phyloP scores from a whole-genome alignment of 2,329 filamentous ascomycete genomes.

The Myriosclerotinia duriaeana region DNA sequence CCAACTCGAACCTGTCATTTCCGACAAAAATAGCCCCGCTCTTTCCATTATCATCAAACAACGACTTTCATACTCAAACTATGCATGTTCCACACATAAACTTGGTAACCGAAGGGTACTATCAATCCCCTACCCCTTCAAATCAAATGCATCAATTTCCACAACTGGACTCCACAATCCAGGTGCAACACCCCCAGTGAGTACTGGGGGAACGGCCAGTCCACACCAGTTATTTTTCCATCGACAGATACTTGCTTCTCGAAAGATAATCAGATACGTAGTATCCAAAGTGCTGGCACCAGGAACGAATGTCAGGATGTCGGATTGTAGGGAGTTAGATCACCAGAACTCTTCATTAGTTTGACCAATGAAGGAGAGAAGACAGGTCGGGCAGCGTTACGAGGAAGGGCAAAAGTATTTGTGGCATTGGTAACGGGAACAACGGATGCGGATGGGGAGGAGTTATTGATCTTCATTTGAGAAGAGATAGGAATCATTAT shows the following conservation, averaged over 20 bases:
- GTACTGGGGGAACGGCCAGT: conserved; percentile 78
- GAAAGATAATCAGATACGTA: conserved; percentile 71
- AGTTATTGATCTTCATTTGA: conserved; percentile 45
- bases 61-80: conserved; percentile 64
- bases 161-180: conserved; percentile 73
- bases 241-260: conserved; percentile 75
- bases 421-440: conserved; percentile 54
- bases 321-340: conserved; percentile 66
- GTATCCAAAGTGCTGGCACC: conserved; percentile 54
- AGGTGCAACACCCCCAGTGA: conserved; percentile 74
- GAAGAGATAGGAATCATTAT: conserved; percentile 60
- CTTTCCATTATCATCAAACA: conserved; percentile 54
- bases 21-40: conserved; percentile 54
- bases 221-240: conserved; percentile 65
- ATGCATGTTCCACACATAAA: conserved; percentile 61
- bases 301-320: conserved; percentile 56
- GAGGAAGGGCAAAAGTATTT: conserved; percentile 52
- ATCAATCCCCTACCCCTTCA: conserved; percentile 75
- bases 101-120: conserved; percentile 70
- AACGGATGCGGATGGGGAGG: conserved; percentile 58
- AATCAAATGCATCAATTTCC: conserved; percentile 72
- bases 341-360: conserved; percentile 81
- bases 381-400: conserved; percentile 64
- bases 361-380: conserved; percentile 72
- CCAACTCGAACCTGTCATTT: conserved; percentile 53